Evolutionary conservation across 176 grass and related monocot species (phyloP).

Genomic region (Oryza australiensis): DNA sequence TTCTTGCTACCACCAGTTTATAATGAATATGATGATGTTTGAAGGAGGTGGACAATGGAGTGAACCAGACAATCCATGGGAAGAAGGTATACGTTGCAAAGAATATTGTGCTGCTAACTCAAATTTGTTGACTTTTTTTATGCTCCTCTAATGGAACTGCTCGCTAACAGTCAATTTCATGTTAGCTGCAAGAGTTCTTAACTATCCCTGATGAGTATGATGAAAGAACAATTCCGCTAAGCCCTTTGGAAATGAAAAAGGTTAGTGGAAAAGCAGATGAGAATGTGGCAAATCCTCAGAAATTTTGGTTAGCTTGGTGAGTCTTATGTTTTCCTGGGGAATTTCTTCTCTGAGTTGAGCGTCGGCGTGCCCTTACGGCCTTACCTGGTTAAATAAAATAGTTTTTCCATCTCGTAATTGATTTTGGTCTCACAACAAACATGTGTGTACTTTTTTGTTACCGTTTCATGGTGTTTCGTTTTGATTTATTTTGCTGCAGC

Average conservation of each 20-base stretch:
- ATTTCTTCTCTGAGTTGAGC: neutral
- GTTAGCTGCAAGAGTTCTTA: neutral
- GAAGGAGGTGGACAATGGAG: neutral
- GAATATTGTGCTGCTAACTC: neutral
- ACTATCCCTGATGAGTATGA: too few species aligned
- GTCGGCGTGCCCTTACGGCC: neutral
- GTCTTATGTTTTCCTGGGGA: too few species aligned
- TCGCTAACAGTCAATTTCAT: neutral
- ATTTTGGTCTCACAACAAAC: neutral
- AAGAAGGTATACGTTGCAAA: neutral
- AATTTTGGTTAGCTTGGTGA: neutral
- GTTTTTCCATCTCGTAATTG: neutral
- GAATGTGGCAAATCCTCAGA: neutral
- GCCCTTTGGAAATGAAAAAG: neutral
- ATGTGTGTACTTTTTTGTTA: neutral
- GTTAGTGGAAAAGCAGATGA: neutral
- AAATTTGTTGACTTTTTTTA: neutral
- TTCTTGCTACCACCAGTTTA: too few species aligned
- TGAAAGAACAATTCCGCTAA: neutral
- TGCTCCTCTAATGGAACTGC: neutral
- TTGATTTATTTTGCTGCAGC: neutral
- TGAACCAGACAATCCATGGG: too few species aligned
- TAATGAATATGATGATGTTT: too few species aligned
- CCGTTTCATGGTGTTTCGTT: neutral
- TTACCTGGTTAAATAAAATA: neutral